phyloP scores from a whole-genome alignment of 805 yeast genomes.

The Yueomyces sinensis region DNA sequence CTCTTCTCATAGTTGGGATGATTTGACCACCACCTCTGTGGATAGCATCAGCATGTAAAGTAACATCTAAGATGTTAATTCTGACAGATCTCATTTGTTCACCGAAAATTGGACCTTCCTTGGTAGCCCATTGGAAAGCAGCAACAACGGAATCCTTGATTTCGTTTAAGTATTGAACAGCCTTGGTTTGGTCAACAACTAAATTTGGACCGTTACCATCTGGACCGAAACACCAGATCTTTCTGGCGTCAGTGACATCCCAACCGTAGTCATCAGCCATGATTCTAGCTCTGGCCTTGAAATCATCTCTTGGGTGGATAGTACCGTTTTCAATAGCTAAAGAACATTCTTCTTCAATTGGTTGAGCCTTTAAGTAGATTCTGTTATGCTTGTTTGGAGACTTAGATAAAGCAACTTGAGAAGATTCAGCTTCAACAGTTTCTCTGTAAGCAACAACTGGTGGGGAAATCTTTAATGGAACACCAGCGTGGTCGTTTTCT shows the following conservation, averaged over 20 bases:
- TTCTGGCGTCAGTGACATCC: conserved; percentile 99
- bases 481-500: conserved; percentile 98
- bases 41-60: conserved; percentile 98
- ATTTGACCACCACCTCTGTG: conserved; percentile 99
- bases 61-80: conserved; percentile 95
- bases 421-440: conserved; percentile 85
- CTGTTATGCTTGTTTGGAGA: conserved; percentile 99
- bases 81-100: conserved; percentile 92
- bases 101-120: conserved; percentile 97
- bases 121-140: conserved; percentile 99
- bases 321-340: conserved; percentile 85
- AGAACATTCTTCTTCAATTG: conserved; percentile 84
- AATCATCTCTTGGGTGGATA: conserved; percentile 88
- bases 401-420: conserved; percentile 91
- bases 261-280: conserved; percentile 98
- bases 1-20: conserved; percentile 99
- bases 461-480: conserved; percentile 92
- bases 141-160: conserved; percentile 98
- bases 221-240: conserved; percentile 99
- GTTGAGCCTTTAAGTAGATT: conserved; percentile 92
- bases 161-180: conserved; percentile 95
- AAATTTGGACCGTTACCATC: conserved; percentile 97
- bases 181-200: conserved; percentile 99
- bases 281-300: conserved; percentile 96
- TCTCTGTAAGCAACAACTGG: conserved; percentile 98